Base-by-base conservation (phyloP, 2,329 filamentous ascomycete species). In the Rutstroemia sp. region DNA sequence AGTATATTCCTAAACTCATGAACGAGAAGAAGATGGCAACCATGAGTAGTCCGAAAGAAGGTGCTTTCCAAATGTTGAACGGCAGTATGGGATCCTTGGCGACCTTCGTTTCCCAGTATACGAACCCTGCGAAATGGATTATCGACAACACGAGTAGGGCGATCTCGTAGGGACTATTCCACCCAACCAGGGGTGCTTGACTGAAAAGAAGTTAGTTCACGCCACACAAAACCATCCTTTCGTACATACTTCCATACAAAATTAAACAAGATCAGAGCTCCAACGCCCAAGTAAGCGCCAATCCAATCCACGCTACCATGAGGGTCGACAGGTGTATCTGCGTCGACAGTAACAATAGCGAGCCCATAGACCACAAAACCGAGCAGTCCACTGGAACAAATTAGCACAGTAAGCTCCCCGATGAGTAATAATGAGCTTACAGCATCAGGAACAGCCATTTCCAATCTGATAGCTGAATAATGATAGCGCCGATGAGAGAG, bases 161-260 rank as follows among this genome's bases (percentile, higher is more conserved):
- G 16, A 54, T 52, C 23, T 58, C 55, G 41, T 64, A 65, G 12
- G 58, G 51, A 3, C 19, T 57, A 16, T 45, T 48, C 62, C 64
- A 66, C 34, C 62, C 62, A 9, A 60, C 61, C 5, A 57, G 53
- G 27, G 63, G 63, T 45, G 62, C 63, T 58, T 64, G 61, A 48
- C 63, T 63, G 21, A 46, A 4, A 3, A 19, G 3, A 10, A 41
- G 25, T 27, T 27, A 27, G 25, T 27, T 27, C 25, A 27, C 25
- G 25, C 25, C 5, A 27, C 5, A 7, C 25, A 27, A 27, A 27
- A 8, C 4, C 25, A 6, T 7, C 25, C 7, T 27, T 27, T 27
- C 25, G 8, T n/a, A 54, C 58, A 56, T 58, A 77, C 76, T 78
- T 79, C 73, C 76, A 79, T 1, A 72, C 72, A n/a, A 80, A 70